These are phyloP conservation scores for Tuber borchii DNA, from an alignment of 495 filamentous ascomycete species.

Conservation along the genomic window DNA sequence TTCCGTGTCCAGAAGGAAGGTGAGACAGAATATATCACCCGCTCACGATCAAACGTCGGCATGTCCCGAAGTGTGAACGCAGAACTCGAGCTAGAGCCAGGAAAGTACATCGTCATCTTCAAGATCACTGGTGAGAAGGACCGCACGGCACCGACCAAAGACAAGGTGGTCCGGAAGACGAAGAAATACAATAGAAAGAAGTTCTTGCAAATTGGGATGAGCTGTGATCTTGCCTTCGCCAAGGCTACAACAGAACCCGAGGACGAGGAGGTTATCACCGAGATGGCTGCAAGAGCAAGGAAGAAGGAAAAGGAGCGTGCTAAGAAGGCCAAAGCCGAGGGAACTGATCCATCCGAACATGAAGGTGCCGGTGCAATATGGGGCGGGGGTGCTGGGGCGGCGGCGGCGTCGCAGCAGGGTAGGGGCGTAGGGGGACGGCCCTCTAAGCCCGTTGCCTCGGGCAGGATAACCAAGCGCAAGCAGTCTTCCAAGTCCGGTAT, in stretches of 20 bases:
- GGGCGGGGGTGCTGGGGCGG: no score
- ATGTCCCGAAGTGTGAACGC: conserved; percentile 74
- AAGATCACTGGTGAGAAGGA: conserved; percentile 65
- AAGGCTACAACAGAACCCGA: conserved; percentile 70
- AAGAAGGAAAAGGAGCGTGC: conserved; percentile 16
- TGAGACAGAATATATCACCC: conserved; percentile 77
- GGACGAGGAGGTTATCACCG: conserved; percentile 54
- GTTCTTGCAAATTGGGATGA: conserved; percentile 69
- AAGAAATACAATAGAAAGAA: conserved; percentile 67
- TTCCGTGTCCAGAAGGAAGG: conserved; percentile 78
- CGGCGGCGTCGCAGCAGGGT: background rate
- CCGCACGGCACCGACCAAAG: conserved; percentile 46
- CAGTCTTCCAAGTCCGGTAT: background rate
- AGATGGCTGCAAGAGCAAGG: conserved; percentile 11
- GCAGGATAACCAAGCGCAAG: background rate
- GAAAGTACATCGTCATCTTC: conserved; percentile 71
- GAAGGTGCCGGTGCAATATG: background rate
- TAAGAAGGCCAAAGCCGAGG: background rate
- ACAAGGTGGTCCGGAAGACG: conserved; percentile 62
- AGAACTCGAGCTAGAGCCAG: conserved; percentile 74
- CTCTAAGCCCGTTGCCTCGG: background rate
- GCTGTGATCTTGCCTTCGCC: conserved; percentile 78
- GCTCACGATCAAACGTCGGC: conserved; percentile 41
- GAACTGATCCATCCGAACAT: background rate
- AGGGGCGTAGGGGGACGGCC: background rate